These are phyloP conservation scores for Pythium folliculosum DNA, from an alignment of 352 stramenopile species.

Conservation along the genomic window DNA sequence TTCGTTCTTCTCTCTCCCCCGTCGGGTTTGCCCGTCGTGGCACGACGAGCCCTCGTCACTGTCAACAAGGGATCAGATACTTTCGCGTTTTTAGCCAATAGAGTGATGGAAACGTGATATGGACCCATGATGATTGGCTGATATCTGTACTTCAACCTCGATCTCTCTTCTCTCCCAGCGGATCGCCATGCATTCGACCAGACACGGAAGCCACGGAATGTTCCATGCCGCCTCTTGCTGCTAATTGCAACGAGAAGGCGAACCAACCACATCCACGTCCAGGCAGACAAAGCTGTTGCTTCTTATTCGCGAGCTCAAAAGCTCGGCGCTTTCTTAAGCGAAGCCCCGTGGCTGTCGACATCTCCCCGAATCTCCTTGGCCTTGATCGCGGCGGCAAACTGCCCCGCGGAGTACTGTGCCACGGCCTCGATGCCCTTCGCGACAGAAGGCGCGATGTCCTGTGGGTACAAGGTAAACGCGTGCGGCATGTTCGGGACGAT, in stretches of 20 bases:
- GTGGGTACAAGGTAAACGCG: conserved; percentile 14
- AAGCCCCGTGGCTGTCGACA: too few species aligned
- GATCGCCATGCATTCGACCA: background rate
- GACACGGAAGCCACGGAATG: background rate
- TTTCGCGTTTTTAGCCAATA: background rate
- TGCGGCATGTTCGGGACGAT: conserved; percentile 23
- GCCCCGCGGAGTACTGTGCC: background rate
- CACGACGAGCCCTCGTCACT: too few species aligned
- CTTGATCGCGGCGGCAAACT: background rate
- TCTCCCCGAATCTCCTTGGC: background rate
- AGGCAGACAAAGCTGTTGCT: too few species aligned
- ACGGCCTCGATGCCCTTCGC: conserved; percentile 13
- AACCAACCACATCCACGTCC: too few species aligned
- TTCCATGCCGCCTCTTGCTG: too few species aligned
- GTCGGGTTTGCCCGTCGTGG: too few species aligned
- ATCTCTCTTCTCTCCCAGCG: background rate
- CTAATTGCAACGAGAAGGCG: too few species aligned
- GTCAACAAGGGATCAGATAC: too few species aligned
- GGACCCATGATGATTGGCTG: background rate
- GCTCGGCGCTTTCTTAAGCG: too few species aligned
- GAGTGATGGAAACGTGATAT: background rate
- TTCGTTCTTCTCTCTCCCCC: too few species aligned
- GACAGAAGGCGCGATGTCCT: background rate
- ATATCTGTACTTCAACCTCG: background rate
- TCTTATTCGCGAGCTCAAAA: background rate